These are phyloP conservation scores for Rhynchosporium agropyri DNA, from an alignment of 2,329 filamentous ascomycete genomes.

Conservation along the genomic window DNA sequence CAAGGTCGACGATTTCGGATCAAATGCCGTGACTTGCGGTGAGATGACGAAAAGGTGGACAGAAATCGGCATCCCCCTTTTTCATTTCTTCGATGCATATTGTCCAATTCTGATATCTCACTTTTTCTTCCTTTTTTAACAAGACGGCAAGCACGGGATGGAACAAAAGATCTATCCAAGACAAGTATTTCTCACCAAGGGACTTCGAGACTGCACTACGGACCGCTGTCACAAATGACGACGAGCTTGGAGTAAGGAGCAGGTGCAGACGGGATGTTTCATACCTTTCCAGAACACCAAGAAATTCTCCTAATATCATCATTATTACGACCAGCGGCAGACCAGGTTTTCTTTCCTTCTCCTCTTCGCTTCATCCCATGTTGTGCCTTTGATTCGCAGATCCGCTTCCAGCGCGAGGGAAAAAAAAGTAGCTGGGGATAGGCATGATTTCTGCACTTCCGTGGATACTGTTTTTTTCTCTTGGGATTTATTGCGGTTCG, in stretches of 20 bases:
- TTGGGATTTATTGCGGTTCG: constrained; percentile 7
- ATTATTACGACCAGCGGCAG: not conserved
- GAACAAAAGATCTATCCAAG: not conserved
- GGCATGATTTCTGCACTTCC: constrained; percentile 9
- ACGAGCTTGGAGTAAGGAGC: not conserved
- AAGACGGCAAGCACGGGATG: not conserved
- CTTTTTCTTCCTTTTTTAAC: not conserved
- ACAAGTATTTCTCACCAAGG: constrained; percentile 12
- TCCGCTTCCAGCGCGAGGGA: constrained; percentile 3
- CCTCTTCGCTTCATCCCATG: constrained; percentile 7
- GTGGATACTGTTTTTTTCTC: not conserved
- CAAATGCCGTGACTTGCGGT: not conserved
- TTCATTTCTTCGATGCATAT: not conserved
- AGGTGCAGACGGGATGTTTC: constrained; percentile 3
- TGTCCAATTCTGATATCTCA: not conserved
- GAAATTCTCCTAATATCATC: constrained; percentile 1
- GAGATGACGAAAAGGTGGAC: not conserved
- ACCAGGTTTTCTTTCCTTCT: not conserved
- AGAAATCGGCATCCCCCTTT: not conserved
- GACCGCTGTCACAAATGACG: constrained; percentile 16
- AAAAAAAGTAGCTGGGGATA: not conserved
- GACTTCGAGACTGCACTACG: constrained; percentile 11
- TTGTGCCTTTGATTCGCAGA: not conserved
- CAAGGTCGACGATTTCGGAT: not conserved
- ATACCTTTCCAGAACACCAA: constrained; percentile 12